These are phyloP conservation scores for Colletotrichum tamarilloi DNA, from an alignment of 2,329 filamentous ascomycete genomes.

Conservation along the genomic window DNA sequence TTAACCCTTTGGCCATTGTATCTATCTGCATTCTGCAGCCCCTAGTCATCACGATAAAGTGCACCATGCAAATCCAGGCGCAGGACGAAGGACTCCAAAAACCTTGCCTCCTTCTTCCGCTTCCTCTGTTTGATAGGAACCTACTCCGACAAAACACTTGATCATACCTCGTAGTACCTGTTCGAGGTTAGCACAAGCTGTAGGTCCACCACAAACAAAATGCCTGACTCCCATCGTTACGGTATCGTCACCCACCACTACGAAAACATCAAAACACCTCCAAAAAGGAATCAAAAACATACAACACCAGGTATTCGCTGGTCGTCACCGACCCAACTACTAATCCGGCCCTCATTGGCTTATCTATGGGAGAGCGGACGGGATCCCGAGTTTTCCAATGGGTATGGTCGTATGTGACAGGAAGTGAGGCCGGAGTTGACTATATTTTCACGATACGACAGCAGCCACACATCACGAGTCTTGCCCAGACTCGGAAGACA, in stretches of 20 bases:
- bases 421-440: rapidly evolving
- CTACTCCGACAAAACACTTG: too few species aligned
- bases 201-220: not conserved
- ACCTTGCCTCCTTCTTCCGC: too few species aligned
- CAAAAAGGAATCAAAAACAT: not conserved
- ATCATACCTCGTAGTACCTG: too few species aligned
- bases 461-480: not conserved
- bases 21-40: too few species aligned
- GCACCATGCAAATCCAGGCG: too few species aligned
- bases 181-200: too few species aligned
- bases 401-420: not conserved
- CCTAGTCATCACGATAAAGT: too few species aligned
- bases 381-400: constrained; percentile 5
- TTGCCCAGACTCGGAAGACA: not conserved
- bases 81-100: too few species aligned
- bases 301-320: not conserved
- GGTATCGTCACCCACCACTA: not conserved
- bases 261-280: not conserved
- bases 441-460: not conserved
- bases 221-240: not conserved
- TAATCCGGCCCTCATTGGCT: not conserved
- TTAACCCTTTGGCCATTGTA: too few species aligned
- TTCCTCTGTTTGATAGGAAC: too few species aligned
- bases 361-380: constrained; percentile 9
- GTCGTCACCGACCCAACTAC: not conserved